Base-by-base conservation (phyloP, 2,329 filamentous ascomycete species). In the Madurella fahalii region DNA sequence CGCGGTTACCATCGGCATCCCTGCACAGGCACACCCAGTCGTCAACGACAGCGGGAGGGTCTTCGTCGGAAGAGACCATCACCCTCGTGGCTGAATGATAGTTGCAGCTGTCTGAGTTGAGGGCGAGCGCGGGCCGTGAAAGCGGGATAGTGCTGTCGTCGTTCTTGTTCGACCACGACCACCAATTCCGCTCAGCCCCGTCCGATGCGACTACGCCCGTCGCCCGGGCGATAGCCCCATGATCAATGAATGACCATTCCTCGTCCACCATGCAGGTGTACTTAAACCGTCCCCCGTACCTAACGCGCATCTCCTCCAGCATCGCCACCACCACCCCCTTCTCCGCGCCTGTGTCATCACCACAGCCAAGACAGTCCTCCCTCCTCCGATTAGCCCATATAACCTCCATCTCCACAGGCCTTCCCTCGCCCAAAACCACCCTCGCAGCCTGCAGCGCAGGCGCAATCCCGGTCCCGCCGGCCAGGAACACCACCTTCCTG, bases 401-500 rank as follows among this genome's bases (percentile, higher is more conserved):
- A 52, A 96, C 80, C 41, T 48, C 48, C 32, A 54, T 73, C 66
- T 61, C 69, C 58, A 52, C 57, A 1, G 17, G 40, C 12, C 40
- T 17, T 8, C 40, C 37, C 9, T 15, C 12, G 7, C 41, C 39
- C 30, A 84, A 72, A 11, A 93, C 70, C 0, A 82, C 81, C 57
- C 84, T 74, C 1, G 85, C 89, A 40, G 87, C 82, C 71, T 97
- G 93, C 69, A 97, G 72, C 8, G 92, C 94, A 0, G 93, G 90
- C 15, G 90, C 91, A 63, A 99, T 88, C 1, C 94, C 93, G 0
- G 94, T 99, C 0, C 94, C 94, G 2, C 92, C 94, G 1, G 92
- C 94, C 18, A 97, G 74, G 65, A 97, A 96, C 2, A 96, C 75
- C 2, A 96, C 77, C 56, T 18, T 37, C 42, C 69, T 25, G 37